Evolutionary conservation across 2,329 filamentous ascomycete species (phyloP), one percentile per base, ranked within the genome.

Genomic region (Trichoderma sp.): DNA sequence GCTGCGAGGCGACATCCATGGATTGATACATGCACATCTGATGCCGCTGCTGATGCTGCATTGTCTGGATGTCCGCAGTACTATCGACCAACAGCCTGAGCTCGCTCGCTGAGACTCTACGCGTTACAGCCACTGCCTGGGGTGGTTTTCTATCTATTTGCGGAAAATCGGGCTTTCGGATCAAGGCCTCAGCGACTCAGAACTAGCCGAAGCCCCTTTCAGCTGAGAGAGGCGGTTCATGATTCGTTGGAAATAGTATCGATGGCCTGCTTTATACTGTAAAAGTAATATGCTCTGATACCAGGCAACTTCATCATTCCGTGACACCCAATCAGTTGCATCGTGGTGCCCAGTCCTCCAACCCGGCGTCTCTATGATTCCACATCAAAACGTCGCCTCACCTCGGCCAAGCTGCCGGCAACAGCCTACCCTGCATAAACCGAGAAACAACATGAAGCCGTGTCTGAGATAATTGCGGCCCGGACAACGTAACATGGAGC

Each of bases 311-410:
- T n/a, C n/a, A n/a, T 22, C 42, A 48, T 13, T 48, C 42, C 2
- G 10, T 48, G 22, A 48, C 22, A 12, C 19, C 39, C 39, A 45
- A 45, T 12, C 39, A 45, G 39, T 45, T 19, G 22, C 42, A n/a
- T n/a, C n/a, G n/a, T 45, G 39, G 39, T 45, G 39, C 39, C 39
- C 19, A n/a, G 39, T 45, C 39, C 39, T n/a, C n/a, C n/a, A n/a
- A n/a, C n/a, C n/a, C n/a, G n/a, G n/a, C n/a, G n/a, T n/a, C 8
- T 34, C 12, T 22, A 48, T 64, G 60, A 64, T 64, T 64, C 60
- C 48, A 64, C 60, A 64, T 64, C 60, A 64, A 17, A n/a, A 48
- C 54, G 54, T 58, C 54, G 54, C 34, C 34, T 35, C 22, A 25
- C 54, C 35, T 58, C 34, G 42, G 42, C 42, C 42, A 48, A 48